Evolutionary conservation across 495 filamentous ascomycete species (phyloP).

Genomic region (Penicillium argentinense): DNA sequence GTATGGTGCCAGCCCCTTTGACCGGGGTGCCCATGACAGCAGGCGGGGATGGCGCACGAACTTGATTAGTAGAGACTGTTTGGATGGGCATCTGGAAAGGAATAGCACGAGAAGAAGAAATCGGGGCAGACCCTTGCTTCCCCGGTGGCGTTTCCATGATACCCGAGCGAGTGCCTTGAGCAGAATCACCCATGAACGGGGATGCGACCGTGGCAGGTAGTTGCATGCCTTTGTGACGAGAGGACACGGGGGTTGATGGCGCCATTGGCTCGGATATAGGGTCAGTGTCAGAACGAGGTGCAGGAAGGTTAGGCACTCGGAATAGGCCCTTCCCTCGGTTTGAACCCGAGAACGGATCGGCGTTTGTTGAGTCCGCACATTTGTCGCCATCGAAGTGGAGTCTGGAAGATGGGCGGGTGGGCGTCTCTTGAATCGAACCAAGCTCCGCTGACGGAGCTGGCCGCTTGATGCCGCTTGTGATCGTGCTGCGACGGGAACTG

Average conservation of each 20-base stretch:
- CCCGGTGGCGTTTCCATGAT: conserved; percentile 48
- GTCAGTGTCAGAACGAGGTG: conserved; percentile 22
- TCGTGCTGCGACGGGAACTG: conserved; percentile 6
- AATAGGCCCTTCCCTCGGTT: conserved; percentile 27
- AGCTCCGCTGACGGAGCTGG: conserved; percentile 13
- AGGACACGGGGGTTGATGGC: conserved; percentile 36
- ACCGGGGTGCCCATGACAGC: conserved; percentile 24
- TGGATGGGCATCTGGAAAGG: neutral
- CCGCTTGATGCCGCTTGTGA: conserved; percentile 1
- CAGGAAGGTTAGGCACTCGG: conserved; percentile 43
- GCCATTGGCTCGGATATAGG: conserved; percentile 14
- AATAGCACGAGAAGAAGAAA: conserved; percentile 11
- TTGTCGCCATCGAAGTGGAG: conserved; percentile 24
- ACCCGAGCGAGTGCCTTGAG: conserved; percentile 5
- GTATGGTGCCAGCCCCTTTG: conserved; percentile 25
- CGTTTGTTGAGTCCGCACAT: conserved; percentile 3
- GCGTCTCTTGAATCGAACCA: conserved; percentile 51
- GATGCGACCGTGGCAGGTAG: conserved; percentile 8
- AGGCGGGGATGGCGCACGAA: conserved; percentile 14
- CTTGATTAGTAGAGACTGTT: conserved; percentile 2
- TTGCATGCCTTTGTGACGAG: conserved; percentile 20
- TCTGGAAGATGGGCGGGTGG: conserved; percentile 48
- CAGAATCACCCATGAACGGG: conserved; percentile 14
- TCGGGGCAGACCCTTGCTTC: conserved; percentile 16
- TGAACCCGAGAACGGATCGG: conserved; percentile 14